phyloP scores from a whole-genome alignment of 1,284 basidiomycete species.

The Tylopilus sp. region DNA sequence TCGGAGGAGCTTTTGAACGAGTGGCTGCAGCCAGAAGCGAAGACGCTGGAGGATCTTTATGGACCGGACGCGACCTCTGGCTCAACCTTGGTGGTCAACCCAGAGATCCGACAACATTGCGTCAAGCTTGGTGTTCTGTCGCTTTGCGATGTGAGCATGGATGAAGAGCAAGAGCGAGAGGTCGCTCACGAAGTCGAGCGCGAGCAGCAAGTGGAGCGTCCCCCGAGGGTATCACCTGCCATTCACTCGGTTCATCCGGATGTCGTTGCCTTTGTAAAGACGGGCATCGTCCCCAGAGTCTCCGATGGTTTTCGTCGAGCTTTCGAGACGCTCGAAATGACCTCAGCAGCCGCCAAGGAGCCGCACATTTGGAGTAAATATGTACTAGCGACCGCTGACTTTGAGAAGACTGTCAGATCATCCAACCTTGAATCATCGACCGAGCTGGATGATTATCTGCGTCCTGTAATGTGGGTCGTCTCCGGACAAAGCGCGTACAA shows the following conservation, averaged over 20 bases:
- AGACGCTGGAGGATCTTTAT: conserved; percentile 38
- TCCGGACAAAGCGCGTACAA: conserved; percentile 13
- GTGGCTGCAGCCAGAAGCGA: conserved; percentile 40
- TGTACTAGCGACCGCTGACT: conserved; percentile 30
- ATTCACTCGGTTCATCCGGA: conserved; percentile 16
- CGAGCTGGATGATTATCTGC: conserved; percentile 31
- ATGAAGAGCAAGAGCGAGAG: conserved; percentile 49
- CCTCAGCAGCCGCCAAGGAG: conserved; percentile 3
- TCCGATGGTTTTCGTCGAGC: conserved; percentile 1
- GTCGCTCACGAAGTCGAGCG: conserved; percentile 39
- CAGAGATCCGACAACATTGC: conserved; percentile 29
- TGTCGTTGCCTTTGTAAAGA: conserved; percentile 20
- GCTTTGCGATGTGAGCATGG: conserved; percentile 20
- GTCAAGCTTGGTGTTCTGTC: conserved; percentile 24
- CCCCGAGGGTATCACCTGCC: conserved; percentile 19
- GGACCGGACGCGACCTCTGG: not conserved
- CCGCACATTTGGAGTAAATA: conserved; percentile 14
- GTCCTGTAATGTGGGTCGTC: conserved; percentile 42
- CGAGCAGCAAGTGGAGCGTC: conserved; percentile 37
- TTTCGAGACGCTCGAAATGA: conserved; percentile 7
- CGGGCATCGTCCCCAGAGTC: conserved; percentile 7
- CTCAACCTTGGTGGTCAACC: conserved; percentile 8
- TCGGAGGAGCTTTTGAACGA: conserved; percentile 15
- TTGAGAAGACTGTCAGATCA: not conserved
- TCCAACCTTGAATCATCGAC: too few species aligned